Evolutionary conservation across 306 rosid genomes (phyloP), one percentile per base, ranked within the genome.

Genomic region (Glycine soja): DNA sequence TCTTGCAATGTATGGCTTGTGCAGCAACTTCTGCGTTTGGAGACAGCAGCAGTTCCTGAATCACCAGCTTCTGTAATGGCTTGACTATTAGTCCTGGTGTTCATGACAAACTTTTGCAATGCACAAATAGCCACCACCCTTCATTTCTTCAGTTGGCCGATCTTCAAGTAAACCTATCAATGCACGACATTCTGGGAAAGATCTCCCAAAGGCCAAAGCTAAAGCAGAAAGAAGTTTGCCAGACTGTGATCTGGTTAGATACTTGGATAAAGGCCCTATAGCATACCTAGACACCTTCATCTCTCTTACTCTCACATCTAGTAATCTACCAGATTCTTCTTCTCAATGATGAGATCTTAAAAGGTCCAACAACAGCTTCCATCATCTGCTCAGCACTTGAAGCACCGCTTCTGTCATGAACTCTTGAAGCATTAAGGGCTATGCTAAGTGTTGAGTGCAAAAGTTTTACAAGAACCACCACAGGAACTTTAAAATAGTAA

Each of bases 61-160:
- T 83, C 77, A 95, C 99, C 99, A 18, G 99, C 98, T 86, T 95
- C 99, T 10, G 99, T 98, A 53, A 95, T 96, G 48, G 99, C 99
- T 65, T 98, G 92, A 84, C 98, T 85, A 79, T 95, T 95, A 7
- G 99, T 93, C 91, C 96, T 88, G 87, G 98, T 93, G 85, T 84
- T 91, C 98, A 95, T 91, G 88, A 93, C 98, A 75, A 95, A 95
- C 88, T 93, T 95, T 83, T 95, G 99, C 88, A 95, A 84, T 9
- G 98, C 99, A 80, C 99, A 95, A 69, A 90, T 90, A 53, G 99
- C 91, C 76, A 95, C 99, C 94, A 84, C n/a, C 87, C 86, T 83
- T 89, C 99, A 95, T 93, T 89, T 93, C 99, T 91, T 95, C 99
- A 46, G 97, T 91, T 18, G 95, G 90, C 84, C 91, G 97, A 81